Evolutionary conservation across 2,329 filamentous ascomycete genomes (phyloP).

Genomic region (Neopestalotiopsis sp.): DNA sequence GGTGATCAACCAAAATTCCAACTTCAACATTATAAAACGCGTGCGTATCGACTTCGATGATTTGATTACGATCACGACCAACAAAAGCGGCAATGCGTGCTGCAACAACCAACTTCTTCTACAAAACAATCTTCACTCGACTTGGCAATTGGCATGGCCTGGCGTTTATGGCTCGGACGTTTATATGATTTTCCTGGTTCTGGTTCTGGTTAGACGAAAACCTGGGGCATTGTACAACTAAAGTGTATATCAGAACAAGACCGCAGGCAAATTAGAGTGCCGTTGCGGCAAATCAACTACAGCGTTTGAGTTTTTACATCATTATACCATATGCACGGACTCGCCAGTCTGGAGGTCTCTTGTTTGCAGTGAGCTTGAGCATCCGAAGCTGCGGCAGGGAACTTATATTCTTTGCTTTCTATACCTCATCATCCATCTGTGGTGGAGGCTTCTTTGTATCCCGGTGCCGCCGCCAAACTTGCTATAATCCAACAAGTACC

Average conservation of each 20-base stretch:
- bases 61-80: slow-evolving; percentile 1
- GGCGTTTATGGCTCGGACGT: slow-evolving; percentile 45
- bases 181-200: slow-evolving; percentile 15
- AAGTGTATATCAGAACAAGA: slow-evolving; percentile 16
- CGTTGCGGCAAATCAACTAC: neutral
- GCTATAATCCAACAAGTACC: too few species aligned
- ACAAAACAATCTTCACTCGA: slow-evolving; percentile 58
- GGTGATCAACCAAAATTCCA: slow-evolving; percentile 48
- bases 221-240: slow-evolving; percentile 18
- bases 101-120: slow-evolving; percentile 14
- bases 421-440: too few species aligned
- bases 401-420: too few species aligned
- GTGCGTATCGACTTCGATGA: slow-evolving; percentile 23
- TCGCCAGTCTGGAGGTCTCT: too few species aligned
- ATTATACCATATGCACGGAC: neutral
- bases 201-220: slow-evolving; percentile 19
- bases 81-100: neutral
- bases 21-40: slow-evolving; percentile 7
- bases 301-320: neutral
- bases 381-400: too few species aligned
- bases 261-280: neutral
- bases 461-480: too few species aligned
- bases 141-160: slow-evolving; percentile 51
- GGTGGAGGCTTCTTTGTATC: too few species aligned
- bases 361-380: too few species aligned